A percentile compares a stretch with the other conserved stretches of the same genome.
These are phyloP conservation scores for Pleurotus citrinopileatus DNA, from an alignment of 768 basidiomycete genomes.

Conservation along the genomic window DNA sequence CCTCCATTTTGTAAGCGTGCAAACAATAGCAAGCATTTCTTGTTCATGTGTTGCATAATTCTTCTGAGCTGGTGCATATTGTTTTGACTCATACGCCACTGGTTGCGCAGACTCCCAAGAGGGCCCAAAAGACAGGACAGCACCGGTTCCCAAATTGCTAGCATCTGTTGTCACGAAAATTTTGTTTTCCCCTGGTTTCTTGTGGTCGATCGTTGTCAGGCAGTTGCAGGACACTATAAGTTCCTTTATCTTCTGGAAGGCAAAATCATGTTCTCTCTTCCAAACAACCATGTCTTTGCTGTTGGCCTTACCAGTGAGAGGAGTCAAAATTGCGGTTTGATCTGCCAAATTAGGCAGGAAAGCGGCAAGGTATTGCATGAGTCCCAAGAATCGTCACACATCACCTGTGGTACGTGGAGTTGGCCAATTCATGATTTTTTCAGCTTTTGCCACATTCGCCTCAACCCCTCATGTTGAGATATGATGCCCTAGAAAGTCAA, in stretches of 20 bases:
- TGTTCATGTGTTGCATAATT: conserved; percentile 33
- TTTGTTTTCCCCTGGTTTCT: conserved; percentile 18
- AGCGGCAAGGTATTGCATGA: background rate
- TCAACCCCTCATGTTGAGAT: conserved; percentile 33
- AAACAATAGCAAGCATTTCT: conserved; percentile 30
- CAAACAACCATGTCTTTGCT: background rate
- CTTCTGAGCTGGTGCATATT: conserved; percentile 16
- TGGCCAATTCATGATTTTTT: conserved; percentile 28
- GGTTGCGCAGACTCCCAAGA: conserved; percentile 26
- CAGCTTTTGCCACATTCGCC: conserved; percentile 19
- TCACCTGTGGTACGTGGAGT: conserved; percentile 14
- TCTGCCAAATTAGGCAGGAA: background rate
- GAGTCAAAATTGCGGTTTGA: background rate
- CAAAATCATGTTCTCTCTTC: background rate
- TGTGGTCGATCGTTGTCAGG: conserved; percentile 27
- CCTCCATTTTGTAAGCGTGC: conserved; percentile 22
- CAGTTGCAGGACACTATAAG: conserved; percentile 11
- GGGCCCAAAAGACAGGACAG: conserved; percentile 22
- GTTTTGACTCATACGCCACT: conserved; percentile 22
- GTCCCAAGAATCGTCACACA: background rate
- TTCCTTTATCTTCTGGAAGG: background rate
- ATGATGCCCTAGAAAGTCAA: conserved; percentile 31
- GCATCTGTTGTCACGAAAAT: conserved; percentile 29
- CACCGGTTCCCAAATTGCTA: conserved; percentile 21
- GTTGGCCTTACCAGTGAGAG: background rate